Conservation (phyloP, 495 filamentous ascomycete species). For the Neurospora sublineolata region DNA sequence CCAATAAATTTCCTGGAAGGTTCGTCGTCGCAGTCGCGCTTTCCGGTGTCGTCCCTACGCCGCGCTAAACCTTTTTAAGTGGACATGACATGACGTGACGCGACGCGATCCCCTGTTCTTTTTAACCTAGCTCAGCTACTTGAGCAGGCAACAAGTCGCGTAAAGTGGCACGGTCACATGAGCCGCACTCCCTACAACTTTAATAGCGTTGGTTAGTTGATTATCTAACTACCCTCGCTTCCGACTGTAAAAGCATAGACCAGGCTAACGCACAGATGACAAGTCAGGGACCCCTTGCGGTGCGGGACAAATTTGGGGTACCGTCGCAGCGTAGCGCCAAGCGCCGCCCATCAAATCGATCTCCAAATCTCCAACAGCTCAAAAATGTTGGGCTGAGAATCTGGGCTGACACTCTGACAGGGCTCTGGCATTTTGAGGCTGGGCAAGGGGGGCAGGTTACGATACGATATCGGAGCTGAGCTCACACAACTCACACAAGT, state of each 20-base stretch:
- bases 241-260: not conserved
- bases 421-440: not conserved
- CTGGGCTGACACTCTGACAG: not conserved
- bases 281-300: not conserved
- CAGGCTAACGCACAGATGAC: not conserved
- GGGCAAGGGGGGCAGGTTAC: not conserved
- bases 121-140: not conserved
- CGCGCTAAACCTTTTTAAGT: not conserved
- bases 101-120: slow-evolving; percentile 9
- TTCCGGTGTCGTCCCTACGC: not conserved
- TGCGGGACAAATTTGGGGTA: not conserved
- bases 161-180: slow-evolving; percentile 16
- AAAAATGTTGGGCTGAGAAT: not conserved
- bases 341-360: not conserved
- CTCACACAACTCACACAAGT: not conserved
- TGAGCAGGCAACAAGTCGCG: slow-evolving; percentile 7
- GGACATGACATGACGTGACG: not conserved
- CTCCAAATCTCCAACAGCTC: not conserved
- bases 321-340: not conserved
- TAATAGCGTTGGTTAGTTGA: not conserved
- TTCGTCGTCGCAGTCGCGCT: not conserved
- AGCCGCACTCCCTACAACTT: not conserved
- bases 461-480: not conserved
- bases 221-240: too few species aligned
- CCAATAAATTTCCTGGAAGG: too few species aligned